Conservation (phyloP, 2,329 filamentous ascomycete genomes). For the Hypoxylon sp. region DNA sequence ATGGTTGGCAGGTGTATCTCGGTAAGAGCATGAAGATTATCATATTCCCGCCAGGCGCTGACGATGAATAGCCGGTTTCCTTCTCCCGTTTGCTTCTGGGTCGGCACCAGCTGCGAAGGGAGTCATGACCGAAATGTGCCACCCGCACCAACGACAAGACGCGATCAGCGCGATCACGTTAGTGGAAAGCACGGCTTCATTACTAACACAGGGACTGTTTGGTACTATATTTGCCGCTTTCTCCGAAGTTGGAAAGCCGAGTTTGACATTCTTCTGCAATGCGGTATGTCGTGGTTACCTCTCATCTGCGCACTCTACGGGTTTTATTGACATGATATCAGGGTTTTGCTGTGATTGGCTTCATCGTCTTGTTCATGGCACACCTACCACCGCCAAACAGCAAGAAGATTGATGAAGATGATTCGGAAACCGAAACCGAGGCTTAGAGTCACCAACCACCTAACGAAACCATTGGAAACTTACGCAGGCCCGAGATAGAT, state of each 20-base stretch:
- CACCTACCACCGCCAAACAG: constrained; percentile 33
- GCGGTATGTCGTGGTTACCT: constrained; percentile 61
- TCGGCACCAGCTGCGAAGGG: constrained; percentile 78
- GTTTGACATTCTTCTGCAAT: constrained; percentile 77
- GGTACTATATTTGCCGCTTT: constrained; percentile 75
- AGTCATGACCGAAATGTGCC: constrained; percentile 79
- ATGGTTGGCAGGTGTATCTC: constrained; percentile 77
- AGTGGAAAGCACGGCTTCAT: constrained; percentile 75
- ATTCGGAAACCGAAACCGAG: constrained; percentile 38
- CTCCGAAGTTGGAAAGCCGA: constrained; percentile 69
- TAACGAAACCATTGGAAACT: not conserved
- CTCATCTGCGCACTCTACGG: not conserved
- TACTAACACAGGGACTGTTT: constrained; percentile 75
- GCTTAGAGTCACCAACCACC: constrained; percentile 2
- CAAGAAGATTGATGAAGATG: constrained; percentile 36
- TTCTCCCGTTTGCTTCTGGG: constrained; percentile 77
- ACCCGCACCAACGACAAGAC: constrained; percentile 71
- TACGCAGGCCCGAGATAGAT: constrained; percentile 7
- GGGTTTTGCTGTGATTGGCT: constrained; percentile 68
- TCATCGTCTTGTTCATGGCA: constrained; percentile 55
- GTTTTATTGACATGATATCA: constrained; percentile 46
- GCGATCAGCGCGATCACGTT: constrained; percentile 77
- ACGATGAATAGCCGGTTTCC: constrained; percentile 63
- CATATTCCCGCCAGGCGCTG: not conserved
- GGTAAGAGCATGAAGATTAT: constrained; percentile 52